phyloP scores from a whole-genome alignment of 2,329 filamentous ascomycete genomes.

The Aspergillus ruber region DNA sequence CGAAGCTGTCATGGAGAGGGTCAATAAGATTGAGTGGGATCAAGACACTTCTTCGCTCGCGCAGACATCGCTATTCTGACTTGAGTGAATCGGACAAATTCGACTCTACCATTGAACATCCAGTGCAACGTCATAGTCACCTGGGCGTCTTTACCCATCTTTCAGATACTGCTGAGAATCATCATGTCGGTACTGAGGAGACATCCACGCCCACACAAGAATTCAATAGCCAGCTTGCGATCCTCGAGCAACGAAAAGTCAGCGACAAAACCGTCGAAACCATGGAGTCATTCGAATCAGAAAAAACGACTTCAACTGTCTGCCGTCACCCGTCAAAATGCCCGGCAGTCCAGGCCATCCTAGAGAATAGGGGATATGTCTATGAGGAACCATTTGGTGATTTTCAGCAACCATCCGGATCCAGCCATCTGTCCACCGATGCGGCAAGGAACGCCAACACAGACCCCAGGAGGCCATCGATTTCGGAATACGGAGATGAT shows the following conservation, averaged over 20 bases:
- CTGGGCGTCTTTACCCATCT: no score
- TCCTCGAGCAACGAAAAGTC: conserved; percentile 19
- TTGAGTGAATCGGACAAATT: not conserved
- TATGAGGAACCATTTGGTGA: conserved; percentile 14
- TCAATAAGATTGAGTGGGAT: conserved; percentile 11
- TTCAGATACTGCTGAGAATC: not conserved
- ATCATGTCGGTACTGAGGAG: not conserved
- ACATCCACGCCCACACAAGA: not conserved
- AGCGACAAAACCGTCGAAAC: conserved; percentile 28
- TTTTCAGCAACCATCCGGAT: conserved; percentile 3
- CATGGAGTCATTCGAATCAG: conserved; percentile 15
- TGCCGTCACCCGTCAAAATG: conserved; percentile 26
- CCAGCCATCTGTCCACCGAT: conserved; percentile 8
- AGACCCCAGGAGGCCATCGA: conserved; percentile 7
- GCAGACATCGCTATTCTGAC: conserved; percentile 5
- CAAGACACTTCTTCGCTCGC: conserved; percentile 12
- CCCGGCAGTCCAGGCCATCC: conserved; percentile 15
- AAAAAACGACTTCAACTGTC: conserved; percentile 20
- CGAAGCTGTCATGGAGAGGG: conserved; percentile 5
- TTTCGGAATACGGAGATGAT: conserved; percentile 10
- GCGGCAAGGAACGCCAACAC: not conserved
- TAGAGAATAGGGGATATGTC: conserved; percentile 8
- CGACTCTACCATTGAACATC: no score
- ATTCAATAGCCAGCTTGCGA: conserved; percentile 1
- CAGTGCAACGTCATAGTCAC: no score